Evolutionary conservation across 768 basidiomycete species (phyloP), one percentile per base, ranked within the genome.

Genomic region (Termitomyces titanicus): DNA sequence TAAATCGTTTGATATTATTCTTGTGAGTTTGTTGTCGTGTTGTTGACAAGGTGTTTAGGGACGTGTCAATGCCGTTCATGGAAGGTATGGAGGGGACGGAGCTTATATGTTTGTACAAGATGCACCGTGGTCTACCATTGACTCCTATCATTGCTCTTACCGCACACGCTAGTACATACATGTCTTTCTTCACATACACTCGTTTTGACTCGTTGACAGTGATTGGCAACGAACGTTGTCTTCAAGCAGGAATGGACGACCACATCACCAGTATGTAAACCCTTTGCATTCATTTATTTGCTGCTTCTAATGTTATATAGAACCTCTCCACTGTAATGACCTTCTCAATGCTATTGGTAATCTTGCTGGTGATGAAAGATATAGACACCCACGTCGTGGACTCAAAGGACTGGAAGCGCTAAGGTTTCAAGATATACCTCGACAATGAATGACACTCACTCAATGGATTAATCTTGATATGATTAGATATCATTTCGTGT

Each of bases 11-110:
- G 92, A 97, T 69, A 89, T 97, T 61, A 92, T 98, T 58, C 80
- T 98, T 31, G 94, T 95, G 61, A 63, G 89, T 79, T 27, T 3
- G 37, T 4, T 33, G 48, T n/a, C 17, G 11, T 47, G n/a, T 24
- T 46, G 5, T 44, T 33, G 42, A 10, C 29, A 12, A 9, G 13
- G 17, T 60, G 8, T 13, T 59, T 31, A 56, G n/a, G 96, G 95
- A 98, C 64, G 89, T 97, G 13, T 97, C 94, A 10, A 95, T 96
- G 93, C 93, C 94, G 6, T 88, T 95, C 72, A 98, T 98, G 93
- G 94, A 94, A 48, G 95, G 96, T 60, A 93, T 96, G 86, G 95
- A 99, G 71, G 93, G 95, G 1, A 99, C 97, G 0, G 88, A 94
- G 60, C 77, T 92, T 54, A 97, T 98, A 58, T 84, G 96, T 49